These are phyloP conservation scores for Amanita polypyramis DNA, from an alignment of 768 basidiomycete species.

Conservation along the genomic window DNA sequence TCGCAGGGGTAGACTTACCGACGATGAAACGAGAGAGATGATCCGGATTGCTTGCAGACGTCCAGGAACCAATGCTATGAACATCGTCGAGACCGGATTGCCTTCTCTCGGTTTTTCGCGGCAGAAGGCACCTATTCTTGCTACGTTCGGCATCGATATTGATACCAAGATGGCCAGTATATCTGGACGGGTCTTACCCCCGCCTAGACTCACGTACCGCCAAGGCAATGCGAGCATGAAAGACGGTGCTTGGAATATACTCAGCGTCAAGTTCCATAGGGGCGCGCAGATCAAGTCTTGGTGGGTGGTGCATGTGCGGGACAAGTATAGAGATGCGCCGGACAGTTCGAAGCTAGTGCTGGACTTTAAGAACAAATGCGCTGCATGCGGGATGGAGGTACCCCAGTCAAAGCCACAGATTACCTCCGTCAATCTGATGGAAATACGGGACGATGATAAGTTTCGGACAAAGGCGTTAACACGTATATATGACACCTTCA, in stretches of 20 bases:
- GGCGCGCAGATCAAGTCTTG: constrained; percentile 44
- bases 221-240: constrained; percentile 31
- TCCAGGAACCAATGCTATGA: constrained; percentile 26
- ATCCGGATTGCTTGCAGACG: constrained; percentile 56
- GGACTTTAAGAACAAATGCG: constrained; percentile 47
- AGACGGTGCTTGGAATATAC: constrained; percentile 71
- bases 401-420: constrained; percentile 25
- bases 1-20: constrained; percentile 48
- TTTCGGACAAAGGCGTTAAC: constrained; percentile 26
- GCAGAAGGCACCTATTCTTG: constrained; percentile 22
- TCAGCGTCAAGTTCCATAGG: constrained; percentile 56
- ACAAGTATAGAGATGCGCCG: constrained; percentile 30
- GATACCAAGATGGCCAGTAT: constrained; percentile 48
- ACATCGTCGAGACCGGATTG: constrained; percentile 3
- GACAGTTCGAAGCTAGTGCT: constrained; percentile 40
- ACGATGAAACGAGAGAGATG: constrained; percentile 60
- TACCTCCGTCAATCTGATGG: constrained; percentile 22
- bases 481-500: constrained; percentile 31
- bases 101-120: constrained; percentile 18
- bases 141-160: constrained; percentile 52
- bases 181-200: constrained; percentile 52
- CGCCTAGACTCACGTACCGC: constrained; percentile 50
- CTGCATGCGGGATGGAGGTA: constrained; percentile 45
- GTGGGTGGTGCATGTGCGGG: constrained; percentile 59
- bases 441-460: constrained; percentile 19